These are phyloP conservation scores for Penicillium verrucosum DNA, from an alignment of 2,329 filamentous ascomycete species.

Conservation along the genomic window DNA sequence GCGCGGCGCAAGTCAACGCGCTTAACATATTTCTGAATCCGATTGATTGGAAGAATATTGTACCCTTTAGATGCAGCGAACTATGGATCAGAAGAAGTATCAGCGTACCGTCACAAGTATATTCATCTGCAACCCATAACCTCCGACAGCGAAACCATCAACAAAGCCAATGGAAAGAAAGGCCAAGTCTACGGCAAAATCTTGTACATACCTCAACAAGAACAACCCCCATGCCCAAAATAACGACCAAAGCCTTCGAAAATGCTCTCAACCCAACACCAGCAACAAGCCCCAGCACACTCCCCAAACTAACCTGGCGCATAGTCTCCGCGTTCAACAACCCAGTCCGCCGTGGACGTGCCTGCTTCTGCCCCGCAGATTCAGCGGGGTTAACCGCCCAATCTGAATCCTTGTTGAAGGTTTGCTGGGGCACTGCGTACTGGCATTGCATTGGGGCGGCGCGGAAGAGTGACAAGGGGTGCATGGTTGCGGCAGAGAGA, in stretches of 20 bases:
- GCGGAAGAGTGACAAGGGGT: slow-evolving; percentile 36
- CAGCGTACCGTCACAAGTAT: slow-evolving; percentile 1
- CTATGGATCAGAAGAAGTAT: slow-evolving; percentile 22
- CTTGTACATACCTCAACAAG: slow-evolving; percentile 39
- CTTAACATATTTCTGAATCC: slow-evolving; percentile 43
- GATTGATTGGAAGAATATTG: slow-evolving; percentile 42
- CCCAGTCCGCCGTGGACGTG: slow-evolving; percentile 14
- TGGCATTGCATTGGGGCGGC: slow-evolving; percentile 38
- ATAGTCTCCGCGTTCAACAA: slow-evolving; percentile 37
- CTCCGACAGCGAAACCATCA: background rate
- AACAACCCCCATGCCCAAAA: slow-evolving; percentile 45
- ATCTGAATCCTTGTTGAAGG: slow-evolving; percentile 7
- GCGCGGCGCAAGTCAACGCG: slow-evolving; percentile 39
- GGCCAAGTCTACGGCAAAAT: background rate
- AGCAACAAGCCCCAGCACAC: slow-evolving; percentile 43
- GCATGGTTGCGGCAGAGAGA: slow-evolving; percentile 28
- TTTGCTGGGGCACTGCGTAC: slow-evolving; percentile 26
- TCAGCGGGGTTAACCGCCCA: slow-evolving; percentile 30
- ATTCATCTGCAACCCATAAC: background rate
- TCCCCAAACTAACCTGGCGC: slow-evolving; percentile 46
- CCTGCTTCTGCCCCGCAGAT: slow-evolving; percentile 26
- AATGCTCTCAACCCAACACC: slow-evolving; percentile 46
- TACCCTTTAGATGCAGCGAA: slow-evolving; percentile 48
- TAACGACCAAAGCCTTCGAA: slow-evolving; percentile 43
- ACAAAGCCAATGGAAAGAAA: background rate